Base-by-base conservation (phyloP, 2,329 filamentous ascomycete species). In the Rhinocladiella similis region DNA sequence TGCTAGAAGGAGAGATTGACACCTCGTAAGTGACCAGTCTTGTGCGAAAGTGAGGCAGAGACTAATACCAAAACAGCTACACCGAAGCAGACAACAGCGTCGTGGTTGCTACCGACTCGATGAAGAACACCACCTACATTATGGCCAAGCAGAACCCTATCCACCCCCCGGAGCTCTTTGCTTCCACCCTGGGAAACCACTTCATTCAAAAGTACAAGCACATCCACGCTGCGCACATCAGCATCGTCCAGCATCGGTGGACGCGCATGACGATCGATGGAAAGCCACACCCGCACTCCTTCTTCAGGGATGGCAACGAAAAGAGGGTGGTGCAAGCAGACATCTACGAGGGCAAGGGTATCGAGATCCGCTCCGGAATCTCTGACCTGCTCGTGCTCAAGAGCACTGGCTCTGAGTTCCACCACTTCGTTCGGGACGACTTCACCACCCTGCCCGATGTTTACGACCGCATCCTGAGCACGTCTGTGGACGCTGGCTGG, bases 51-150 rank as follows among this genome's bases (percentile, higher is more conserved):
- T 33, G 10, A 12, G 6, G 7, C 29, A 9, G 29, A 33, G 29
- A 9, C 41, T 57, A 10, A 57, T 56, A 36, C 14, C 41, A 25
- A 3, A 35, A 57, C 59, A 95, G 90, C 63, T 99, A 96, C 82
- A 99, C 93, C 60, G 75, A 83, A 69, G 93, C 91, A 67, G 92
- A 99, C 79, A 99, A 99, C 82, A 89, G 87, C 68, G 90, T 95
- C 63, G 85, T 99, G 57, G 93, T 99, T 59, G 91, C 94, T 62
- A 99, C 94, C 59, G 94, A 99, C 76, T 93, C 91, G 22, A 96
- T 97, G 78, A 99, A 99, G 80, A 96, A 99, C 77, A 97, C 89
- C 67, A 87, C 90, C 71, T 96, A 94, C 80, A 91, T 99, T 77
- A 88, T 90, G 70, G 93, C 94, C 69, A 97, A 96, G 79, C 88